Evolutionary conservation across 805 yeast genomes (phyloP).

Genomic region (Cyberlindnera mississippiensis): DNA sequence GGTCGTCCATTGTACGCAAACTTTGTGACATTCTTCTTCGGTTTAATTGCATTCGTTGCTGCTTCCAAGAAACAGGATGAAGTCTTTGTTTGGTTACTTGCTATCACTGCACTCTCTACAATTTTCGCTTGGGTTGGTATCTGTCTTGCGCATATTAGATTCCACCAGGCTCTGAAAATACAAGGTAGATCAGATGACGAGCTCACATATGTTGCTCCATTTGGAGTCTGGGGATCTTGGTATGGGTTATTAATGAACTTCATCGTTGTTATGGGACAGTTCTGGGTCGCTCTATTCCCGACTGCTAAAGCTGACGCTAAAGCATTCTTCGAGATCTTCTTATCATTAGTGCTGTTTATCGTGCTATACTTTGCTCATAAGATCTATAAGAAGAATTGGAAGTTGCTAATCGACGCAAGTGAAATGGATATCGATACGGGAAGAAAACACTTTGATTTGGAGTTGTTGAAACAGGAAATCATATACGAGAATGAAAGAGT

Average conservation of each 20-base stretch:
- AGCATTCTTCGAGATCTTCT: conserved; percentile 60
- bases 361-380: conserved; percentile 57
- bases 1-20: conserved; percentile 71
- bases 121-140: conserved; percentile 73
- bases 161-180: conserved; percentile 59
- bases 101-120: conserved; percentile 73
- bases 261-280: conserved; percentile 67
- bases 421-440: conserved; percentile 36
- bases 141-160: conserved; percentile 60
- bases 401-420: conserved; percentile 37
- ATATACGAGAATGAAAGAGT: conserved; percentile 45
- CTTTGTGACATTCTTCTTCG: conserved; percentile 45
- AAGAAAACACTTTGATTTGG: conserved; percentile 53
- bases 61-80: conserved; percentile 51
- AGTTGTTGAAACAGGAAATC: conserved; percentile 46
- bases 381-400: conserved; percentile 43
- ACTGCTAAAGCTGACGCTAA: conserved; percentile 48
- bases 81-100: conserved; percentile 66
- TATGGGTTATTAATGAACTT: conserved; percentile 56
- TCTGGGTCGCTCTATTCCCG: conserved; percentile 81
- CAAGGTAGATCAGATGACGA: conserved; percentile 53
- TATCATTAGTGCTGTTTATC: conserved; percentile 60
- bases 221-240: conserved; percentile 65
- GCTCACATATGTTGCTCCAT: conserved; percentile 55
- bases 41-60: conserved; percentile 68